Base-by-base conservation (phyloP, 2,329 filamentous ascomycete genomes). In the Aspergillus unguis region DNA sequence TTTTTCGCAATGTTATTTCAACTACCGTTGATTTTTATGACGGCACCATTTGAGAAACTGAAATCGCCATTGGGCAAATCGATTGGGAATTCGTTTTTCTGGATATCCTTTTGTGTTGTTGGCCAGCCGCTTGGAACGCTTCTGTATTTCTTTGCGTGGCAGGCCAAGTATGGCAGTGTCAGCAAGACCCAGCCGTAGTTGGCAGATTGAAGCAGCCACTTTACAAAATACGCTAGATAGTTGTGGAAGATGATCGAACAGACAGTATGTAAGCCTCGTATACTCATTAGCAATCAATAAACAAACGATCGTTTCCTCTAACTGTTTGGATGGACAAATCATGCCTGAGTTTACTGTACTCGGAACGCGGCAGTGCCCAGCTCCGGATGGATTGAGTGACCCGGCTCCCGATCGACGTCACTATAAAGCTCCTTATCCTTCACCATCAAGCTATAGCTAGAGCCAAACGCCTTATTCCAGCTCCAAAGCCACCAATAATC, bases 101-200 rank as follows among this genome's bases (percentile, higher is more conserved):
- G 94, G 94, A 80, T 96, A 23, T 92, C 88, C 9, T 99, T 99
- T 67, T 96, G 92, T 59, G 83, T 97, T 2, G 87, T 99, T 9
- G 94, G 94, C 3, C 94, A 99, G 76, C 94, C 94, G 0, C 82
- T 97, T 62, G 94, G 90, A 1, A 92, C 90, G 0, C 76, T 99
- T 55, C 79, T 95, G 69, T 99, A 99, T 71, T 99, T 96, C 71
- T 97, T 97, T 69, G 92, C 92, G 1, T 99, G 94, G 92, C 92
- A 97, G 74, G 90, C 90, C 50, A 97, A 97, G 76, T 96, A 96
- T 68, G 94, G 94, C 9, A 91, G 86, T 63, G 86, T 92, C 25
- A 89, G 76, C 58, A 68, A 65, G 44, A 62, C 65, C 57, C 29
- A 54, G 5, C 40, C 43, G 38, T 64, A 51, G 50, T 37, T 36